Conservation (phyloP, 2,329 filamentous ascomycete genomes). For the Metarhizium robertsii region DNA sequence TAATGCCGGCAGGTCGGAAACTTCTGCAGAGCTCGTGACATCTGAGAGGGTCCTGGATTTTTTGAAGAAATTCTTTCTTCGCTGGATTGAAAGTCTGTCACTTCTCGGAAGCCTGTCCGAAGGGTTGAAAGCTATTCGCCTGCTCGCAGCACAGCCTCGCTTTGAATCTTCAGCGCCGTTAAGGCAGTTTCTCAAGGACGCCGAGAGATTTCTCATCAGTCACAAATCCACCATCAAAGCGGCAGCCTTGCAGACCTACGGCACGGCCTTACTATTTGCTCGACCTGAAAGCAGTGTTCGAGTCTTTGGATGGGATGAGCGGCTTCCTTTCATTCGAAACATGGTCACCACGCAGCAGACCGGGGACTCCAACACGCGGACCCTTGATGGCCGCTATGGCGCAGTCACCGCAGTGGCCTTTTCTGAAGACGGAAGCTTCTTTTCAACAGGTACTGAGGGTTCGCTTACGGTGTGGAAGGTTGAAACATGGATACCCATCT, state of each 20-base stretch:
- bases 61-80: slow-evolving; percentile 9
- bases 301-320: slow-evolving; percentile 9
- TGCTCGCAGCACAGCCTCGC: slow-evolving; percentile 1
- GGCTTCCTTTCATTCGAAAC: slow-evolving; percentile 10
- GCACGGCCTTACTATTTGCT: slow-evolving; percentile 22
- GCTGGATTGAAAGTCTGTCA: slow-evolving; percentile 11
- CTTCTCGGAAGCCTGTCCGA: slow-evolving; percentile 8
- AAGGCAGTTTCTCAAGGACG: slow-evolving; percentile 17
- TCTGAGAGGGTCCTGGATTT: slow-evolving; percentile 13
- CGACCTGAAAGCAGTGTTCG: slow-evolving; percentile 14
- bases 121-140: slow-evolving; percentile 4
- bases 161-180: slow-evolving; percentile 7
- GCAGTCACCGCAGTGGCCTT: slow-evolving; percentile 7
- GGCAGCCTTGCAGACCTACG: slow-evolving; percentile 23
- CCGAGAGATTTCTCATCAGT: slow-evolving; percentile 16
- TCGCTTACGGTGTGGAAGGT: slow-evolving; percentile 6
- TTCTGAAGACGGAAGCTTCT: slow-evolving; percentile 6
- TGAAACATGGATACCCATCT: slow-evolving; percentile 1
- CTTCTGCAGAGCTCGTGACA: slow-evolving; percentile 6
- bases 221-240: slow-evolving; percentile 16
- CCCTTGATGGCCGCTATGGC: slow-evolving; percentile 7
- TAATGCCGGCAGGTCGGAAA: not conserved
- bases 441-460: slow-evolving; percentile 7
- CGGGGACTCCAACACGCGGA: slow-evolving; percentile 6
- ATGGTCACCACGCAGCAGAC: slow-evolving; percentile 7